Conservation (phyloP, 768 basidiomycete genomes). For the Pulveroboletus ravenelii region DNA sequence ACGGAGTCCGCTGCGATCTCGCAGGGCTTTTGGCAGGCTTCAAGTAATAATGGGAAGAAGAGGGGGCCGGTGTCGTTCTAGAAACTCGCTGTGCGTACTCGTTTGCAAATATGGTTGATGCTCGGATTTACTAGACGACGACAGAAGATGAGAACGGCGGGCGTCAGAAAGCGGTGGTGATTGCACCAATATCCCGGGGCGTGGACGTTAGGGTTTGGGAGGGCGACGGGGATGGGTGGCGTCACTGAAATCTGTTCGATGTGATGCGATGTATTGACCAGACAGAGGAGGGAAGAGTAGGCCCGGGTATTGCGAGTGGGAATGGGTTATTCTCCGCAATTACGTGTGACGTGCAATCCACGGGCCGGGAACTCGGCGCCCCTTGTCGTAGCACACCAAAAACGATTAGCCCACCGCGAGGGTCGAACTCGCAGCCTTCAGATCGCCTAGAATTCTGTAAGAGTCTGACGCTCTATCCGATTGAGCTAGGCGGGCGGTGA, state of each 20-base stretch:
- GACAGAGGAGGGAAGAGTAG: not conserved
- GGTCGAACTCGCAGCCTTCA: slow-evolving; percentile 64
- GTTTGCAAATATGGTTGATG: not conserved
- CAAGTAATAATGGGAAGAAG: not conserved
- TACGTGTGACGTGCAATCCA: not conserved
- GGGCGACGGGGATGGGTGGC: not conserved
- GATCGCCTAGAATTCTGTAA: slow-evolving; percentile 43
- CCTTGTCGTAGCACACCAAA: no score
- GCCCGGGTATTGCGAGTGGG: not conserved
- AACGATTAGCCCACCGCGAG: slow-evolving; percentile 53
- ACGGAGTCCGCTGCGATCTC: no score
- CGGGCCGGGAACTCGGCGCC: no score
- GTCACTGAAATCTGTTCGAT: not conserved
- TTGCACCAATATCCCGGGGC: not conserved
- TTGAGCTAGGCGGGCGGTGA: slow-evolving; percentile 56
- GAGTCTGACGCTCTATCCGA: slow-evolving; percentile 67
- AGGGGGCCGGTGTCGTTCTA: not conserved
- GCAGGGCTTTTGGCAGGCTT: no score
- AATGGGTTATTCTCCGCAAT: no score
- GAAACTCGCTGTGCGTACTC: not conserved
- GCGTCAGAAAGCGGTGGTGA: not conserved
- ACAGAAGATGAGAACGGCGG: not conserved
- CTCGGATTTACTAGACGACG: no score
- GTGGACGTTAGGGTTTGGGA: not conserved
- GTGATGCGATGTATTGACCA: not conserved